Conservation (phyloP, 768 basidiomycete species). For the Lactarius akahatsu region DNA sequence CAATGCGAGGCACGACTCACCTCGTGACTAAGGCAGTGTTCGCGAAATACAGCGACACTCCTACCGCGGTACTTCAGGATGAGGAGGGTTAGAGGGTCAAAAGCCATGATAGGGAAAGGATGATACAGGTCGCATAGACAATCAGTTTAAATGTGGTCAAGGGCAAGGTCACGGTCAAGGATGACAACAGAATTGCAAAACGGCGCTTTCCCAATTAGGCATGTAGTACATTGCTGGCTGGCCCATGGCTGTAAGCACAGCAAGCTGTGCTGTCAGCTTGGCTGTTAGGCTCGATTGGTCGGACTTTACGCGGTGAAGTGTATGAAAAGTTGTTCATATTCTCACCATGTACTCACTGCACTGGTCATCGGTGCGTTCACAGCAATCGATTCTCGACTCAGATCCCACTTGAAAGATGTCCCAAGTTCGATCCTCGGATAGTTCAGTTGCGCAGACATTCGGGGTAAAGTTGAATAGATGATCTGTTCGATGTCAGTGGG, state of each 20-base stretch:
- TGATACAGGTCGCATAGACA: not conserved
- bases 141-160: not conserved
- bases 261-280: not conserved
- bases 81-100: not conserved
- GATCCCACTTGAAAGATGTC: not conserved
- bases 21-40: not conserved
- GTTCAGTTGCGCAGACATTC: not conserved
- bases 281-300: not conserved
- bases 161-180: not conserved
- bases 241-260: not conserved
- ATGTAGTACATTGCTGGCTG: not conserved
- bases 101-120: not conserved
- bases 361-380: not conserved
- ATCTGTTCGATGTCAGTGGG: not conserved
- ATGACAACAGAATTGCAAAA: not conserved
- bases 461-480: not conserved
- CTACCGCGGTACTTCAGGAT: constrained; percentile 4
- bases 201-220: not conserved
- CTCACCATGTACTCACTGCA: not conserved
- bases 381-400: not conserved
- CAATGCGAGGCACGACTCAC: constrained; percentile 2
- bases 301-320: not conserved
- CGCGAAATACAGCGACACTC: constrained; percentile 5
- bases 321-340: not conserved
- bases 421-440: not conserved